Evolutionary conservation across 1,284 basidiomycete genomes (phyloP), one percentile per base, ranked within the genome.

Genomic region (Vanrija pseudolonga): DNA sequence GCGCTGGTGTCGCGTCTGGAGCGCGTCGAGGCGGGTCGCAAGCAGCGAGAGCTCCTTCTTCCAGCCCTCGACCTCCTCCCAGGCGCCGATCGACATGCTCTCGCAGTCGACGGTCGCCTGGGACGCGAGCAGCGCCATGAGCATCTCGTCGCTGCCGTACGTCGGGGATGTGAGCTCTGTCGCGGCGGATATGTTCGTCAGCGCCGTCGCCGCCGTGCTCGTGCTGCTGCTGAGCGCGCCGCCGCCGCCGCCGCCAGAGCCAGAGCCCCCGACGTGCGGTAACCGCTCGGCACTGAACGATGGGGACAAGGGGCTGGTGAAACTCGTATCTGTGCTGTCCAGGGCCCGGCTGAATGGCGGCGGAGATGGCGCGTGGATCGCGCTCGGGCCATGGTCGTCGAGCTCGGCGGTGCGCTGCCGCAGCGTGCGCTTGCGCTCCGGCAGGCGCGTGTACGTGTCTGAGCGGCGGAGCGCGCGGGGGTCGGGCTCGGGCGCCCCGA

Each of bases 61-160:
- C 63, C 92, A 82, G 49, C 88, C 87, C 61, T 94, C 91, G n/a
- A 92, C 87, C 65, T 92, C 87, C 63, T 95, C 91, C 52, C 88
- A 85, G 61, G 80, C 83, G 44, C 90, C 79, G 20, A 92, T 84
- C 48, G 86, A 82, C 66, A 84, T 87, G 44, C 82, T 82, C 24
- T 87, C 82, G 65, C 88, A 88, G 65, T 76, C 74, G 22, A 78
- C 84, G 26, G 89, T 83, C 4, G 90, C 91, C 76, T 94, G 90
- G 56, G 88, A 89, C 28, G 90, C 87, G 51, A 93, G 78, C 39
- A 95, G 80, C 65, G 86, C 86, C 69, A 92, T 82, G 55, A 92
- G 80, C 51, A 93, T 81, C 64, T 90, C 88, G 65, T 91, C 89
- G 28, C 66, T 65, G 2, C 68, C 68, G 32, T 54, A 51, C 15